Evolutionary conservation across 2,329 filamentous ascomycete genomes (phyloP), one percentile per base, ranked within the genome.

Genomic region (Colletotrichum sojae): DNA sequence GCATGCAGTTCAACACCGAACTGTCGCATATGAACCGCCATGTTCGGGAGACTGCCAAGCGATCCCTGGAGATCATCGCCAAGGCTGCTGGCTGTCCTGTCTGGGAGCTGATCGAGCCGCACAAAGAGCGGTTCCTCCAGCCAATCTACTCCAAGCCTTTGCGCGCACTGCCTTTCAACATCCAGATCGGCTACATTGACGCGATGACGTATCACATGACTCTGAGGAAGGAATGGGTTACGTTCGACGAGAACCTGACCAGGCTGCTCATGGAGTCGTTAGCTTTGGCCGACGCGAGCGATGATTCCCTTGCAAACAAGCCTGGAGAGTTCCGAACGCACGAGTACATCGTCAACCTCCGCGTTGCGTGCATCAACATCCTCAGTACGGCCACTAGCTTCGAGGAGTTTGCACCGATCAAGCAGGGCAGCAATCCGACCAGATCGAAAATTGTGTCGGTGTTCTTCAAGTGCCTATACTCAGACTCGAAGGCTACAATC

Each of bases 131-230:
- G 39, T 87, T 98, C 43, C 84, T 98, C n/a, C 88, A 91, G 69
- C 94, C 95, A 0, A 98, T 99, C 55, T 99, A 96, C 83, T 93
- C 94, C 73, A 99, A 99, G 78, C 96, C 96, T 15, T 82, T 99
- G 20, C 89, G 96, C 70, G 97, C 96, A 0, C 84, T 99, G 70
- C 96, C 96, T 0, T 99, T 99, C 77, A 88, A 94, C 5, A 95
- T 94, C 3, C 97, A 99, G 82, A 99, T 99, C 73, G 97, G 96
- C 4, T 98, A 97, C 77, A 98, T 99, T 73, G 97, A 99, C 78
- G 96, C 96, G 1, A 94, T 99, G 77, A 97, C 94, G 0, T 99
- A 97, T 80, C 97, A 97, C 77, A 89, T 99, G 83, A 91, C 92
- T 65, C 86, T 99, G 56, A 95, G 97, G 78, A 90, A 92, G 56